Evolutionary conservation across 768 basidiomycete genomes (phyloP).

Genomic region (Lentinula aciculospora): DNA sequence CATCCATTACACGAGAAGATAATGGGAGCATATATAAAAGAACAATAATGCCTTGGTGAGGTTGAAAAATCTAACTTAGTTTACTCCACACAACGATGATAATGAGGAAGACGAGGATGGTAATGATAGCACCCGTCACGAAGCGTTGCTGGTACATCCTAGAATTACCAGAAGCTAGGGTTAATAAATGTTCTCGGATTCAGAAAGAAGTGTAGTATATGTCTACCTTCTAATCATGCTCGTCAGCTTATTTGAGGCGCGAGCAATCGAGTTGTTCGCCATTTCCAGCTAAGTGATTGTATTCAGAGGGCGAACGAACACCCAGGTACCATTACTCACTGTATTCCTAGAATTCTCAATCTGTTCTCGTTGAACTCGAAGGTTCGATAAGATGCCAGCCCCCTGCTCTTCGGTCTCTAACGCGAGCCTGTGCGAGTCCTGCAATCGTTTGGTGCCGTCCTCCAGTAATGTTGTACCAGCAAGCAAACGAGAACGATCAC

Average conservation of each 20-base stretch:
- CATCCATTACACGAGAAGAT: not conserved
- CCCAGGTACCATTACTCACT: slow-evolving; percentile 34
- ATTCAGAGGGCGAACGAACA: not conserved
- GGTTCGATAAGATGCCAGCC: slow-evolving; percentile 82
- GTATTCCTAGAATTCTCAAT: slow-evolving; percentile 91
- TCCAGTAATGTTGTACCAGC: slow-evolving; percentile 73
- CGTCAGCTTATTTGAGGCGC: slow-evolving; percentile 87
- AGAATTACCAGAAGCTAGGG: slow-evolving; percentile 23
- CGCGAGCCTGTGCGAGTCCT: slow-evolving; percentile 89
- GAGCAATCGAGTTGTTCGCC: slow-evolving; percentile 86
- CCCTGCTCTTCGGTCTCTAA: slow-evolving; percentile 96
- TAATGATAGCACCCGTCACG: slow-evolving; percentile 81
- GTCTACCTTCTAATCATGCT: slow-evolving; percentile 92
- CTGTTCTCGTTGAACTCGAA: slow-evolving; percentile 86
- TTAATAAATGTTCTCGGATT: slow-evolving; percentile 13
- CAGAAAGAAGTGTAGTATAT: not conserved
- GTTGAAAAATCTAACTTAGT: slow-evolving; percentile 30
- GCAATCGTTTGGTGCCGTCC: slow-evolving; percentile 78
- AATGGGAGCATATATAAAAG: not conserved
- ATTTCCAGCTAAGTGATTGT: slow-evolving; percentile 56
- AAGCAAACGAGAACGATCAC: slow-evolving; percentile 76
- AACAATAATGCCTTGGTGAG: slow-evolving; percentile 14
- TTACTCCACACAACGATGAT: slow-evolving; percentile 79
- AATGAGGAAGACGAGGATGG: slow-evolving; percentile 80
- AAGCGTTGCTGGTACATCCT: slow-evolving; percentile 98